Percentiles rank a stretch among this genome's conserved stretches.
These are phyloP conservation scores for Ogataea salicorniae DNA, from an alignment of 805 yeast species.

Conservation along the genomic window DNA sequence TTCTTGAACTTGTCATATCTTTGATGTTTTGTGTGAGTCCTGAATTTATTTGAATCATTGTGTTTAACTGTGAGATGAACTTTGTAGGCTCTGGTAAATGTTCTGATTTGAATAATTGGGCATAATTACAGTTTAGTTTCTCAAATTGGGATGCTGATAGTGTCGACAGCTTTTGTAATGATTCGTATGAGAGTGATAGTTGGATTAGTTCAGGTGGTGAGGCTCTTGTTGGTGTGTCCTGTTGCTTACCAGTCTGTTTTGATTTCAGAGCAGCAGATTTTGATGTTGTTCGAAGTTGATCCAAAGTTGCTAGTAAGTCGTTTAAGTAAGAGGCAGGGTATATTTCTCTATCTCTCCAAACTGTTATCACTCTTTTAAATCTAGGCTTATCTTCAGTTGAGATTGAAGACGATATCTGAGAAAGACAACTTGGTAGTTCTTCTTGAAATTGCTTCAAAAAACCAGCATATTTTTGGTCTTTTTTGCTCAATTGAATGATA, in stretches of 20 bases:
- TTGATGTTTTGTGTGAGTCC: conserved; percentile 9
- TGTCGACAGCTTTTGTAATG: conserved; percentile 19
- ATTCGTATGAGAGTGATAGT: conserved; percentile 19
- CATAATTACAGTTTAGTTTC: conserved; percentile 20
- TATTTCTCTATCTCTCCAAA: conserved; percentile 53
- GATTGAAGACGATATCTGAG: conserved; percentile 27
- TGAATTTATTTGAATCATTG: conserved; percentile 10
- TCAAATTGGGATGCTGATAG: conserved; percentile 14
- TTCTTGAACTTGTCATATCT: conserved; percentile 17
- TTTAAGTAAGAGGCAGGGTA: conserved; percentile 28
- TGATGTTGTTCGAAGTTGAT: not conserved
- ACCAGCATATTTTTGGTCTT: conserved; percentile 49
- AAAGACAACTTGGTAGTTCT: conserved; percentile 40
- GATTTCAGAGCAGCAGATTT: not conserved
- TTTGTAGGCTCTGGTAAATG: conserved; percentile 29
- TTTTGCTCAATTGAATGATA: conserved; percentile 71
- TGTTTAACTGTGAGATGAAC: conserved; percentile 22
- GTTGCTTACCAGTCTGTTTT: not conserved
- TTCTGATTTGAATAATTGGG: conserved; percentile 24
- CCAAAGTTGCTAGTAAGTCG: conserved; percentile 7
- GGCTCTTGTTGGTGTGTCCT: conserved; percentile 8
- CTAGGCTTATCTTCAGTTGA: conserved; percentile 29
- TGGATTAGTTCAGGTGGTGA: conserved; percentile 26
- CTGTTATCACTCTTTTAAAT: conserved; percentile 45
- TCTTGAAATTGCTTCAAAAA: conserved; percentile 53